Evolutionary conservation across 2,329 filamentous ascomycete genomes (phyloP), one percentile per base, ranked within the genome.

Genomic region (Neobulgaria alba): DNA sequence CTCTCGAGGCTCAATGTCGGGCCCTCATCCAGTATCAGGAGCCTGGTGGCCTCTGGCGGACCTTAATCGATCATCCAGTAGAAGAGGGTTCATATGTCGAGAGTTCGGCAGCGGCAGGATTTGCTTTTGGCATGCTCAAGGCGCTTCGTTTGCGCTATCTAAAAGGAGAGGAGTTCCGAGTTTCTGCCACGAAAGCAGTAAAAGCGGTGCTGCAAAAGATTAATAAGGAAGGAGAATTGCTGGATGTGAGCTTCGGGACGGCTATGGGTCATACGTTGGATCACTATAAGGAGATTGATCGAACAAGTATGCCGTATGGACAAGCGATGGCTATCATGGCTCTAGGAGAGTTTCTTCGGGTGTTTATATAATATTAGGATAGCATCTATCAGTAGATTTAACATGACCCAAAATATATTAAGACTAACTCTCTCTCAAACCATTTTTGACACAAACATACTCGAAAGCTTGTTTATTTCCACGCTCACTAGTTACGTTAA

Each of bases 251-350:
- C 48, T 89, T 89, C 56, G 85, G 85, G 0, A 90, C 85, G 0
- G 80, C 69, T 0, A 88, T 89, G 82, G 84, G 84, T 0, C 68
- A 75, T 49, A 72, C 73, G 42, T 60, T 88, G 56, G 75, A 88
- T 62, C 82, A 86, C 60, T 89, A 90, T 57, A 81, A 82, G 61
- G 74, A 85, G 47, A 88, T 89, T 44, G 72, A 78, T 2, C 63
- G 80, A 46, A 90, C 85, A 2, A 82, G 79, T 52, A 90, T 89
- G 85, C 85, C 84, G 5, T 89, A 89, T 54, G 85, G 85, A 0
- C 85, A 89, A 60, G 82, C 83, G 0, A 88, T 89, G 84, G 84
- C 82, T 0, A 86, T 88, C 48, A 87, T 89, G 78, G 79, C 82
- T 0, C 59, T 89, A 47, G 82, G 81, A 0, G 85, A 89, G 63